Percentiles rank a stretch among this genome's conserved stretches.
Evolutionary conservation across 208 protist species (phyloP).

Genomic region (Leptomonas seymouri): DNA sequence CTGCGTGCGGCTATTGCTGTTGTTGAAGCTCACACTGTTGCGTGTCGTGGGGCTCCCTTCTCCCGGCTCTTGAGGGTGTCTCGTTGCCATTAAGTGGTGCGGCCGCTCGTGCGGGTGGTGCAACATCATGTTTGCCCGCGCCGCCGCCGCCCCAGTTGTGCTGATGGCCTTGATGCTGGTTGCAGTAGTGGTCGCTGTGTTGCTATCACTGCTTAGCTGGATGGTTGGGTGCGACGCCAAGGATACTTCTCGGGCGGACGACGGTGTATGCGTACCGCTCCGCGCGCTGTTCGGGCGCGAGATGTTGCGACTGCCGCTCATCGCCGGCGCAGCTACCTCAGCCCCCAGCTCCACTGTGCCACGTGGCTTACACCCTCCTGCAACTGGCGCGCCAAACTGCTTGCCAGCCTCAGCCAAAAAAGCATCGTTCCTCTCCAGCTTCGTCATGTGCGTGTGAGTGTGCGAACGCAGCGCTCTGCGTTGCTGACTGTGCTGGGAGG

Average conservation of each 20-base stretch:
- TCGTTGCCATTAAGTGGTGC: no score
- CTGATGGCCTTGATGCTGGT: not conserved
- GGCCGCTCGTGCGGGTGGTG: not conserved
- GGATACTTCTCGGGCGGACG: not conserved
- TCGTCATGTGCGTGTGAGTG: not conserved
- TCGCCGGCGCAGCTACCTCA: not conserved
- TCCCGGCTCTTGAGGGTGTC: not conserved
- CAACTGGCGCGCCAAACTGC: no score
- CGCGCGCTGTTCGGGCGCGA: slow-evolving; percentile 14
- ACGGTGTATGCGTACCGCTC: slow-evolving; percentile 3
- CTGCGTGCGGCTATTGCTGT: slow-evolving; percentile 13
- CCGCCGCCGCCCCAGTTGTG: not conserved
- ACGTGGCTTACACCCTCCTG: not conserved
- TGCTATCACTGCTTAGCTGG: not conserved
- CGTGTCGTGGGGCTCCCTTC: not conserved
- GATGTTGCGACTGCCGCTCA: slow-evolving; percentile 1
- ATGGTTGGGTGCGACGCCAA: not conserved
- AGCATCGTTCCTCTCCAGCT: not conserved
- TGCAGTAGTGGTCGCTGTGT: not conserved
- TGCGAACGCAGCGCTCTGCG: not conserved
- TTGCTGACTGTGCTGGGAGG: not conserved
- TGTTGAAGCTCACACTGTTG: slow-evolving; percentile 17
- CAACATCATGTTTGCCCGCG: not conserved
- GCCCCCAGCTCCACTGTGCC: slow-evolving; percentile 1
- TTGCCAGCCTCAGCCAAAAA: no score